Percentiles rank a stretch among this genome's conserved stretches.
phyloP scores from a whole-genome alignment of 2,329 filamentous ascomycete species.

The Penicillium freii region DNA sequence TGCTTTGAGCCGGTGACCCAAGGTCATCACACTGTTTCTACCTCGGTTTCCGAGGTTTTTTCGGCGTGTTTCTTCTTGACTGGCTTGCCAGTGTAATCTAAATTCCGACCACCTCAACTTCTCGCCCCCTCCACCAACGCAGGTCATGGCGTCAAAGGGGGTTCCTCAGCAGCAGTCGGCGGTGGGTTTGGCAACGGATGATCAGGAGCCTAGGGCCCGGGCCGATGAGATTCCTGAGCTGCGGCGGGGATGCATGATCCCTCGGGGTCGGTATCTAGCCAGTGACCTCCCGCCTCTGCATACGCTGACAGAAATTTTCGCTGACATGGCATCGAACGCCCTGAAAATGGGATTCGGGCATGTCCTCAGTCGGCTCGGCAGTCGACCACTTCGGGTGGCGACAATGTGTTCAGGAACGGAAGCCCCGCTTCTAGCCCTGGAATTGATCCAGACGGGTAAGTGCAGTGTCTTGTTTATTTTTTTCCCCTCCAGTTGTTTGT shows the following conservation, averaged over 20 bases:
- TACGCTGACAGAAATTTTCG: constrained; percentile 31
- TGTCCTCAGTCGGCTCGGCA: constrained; percentile 41
- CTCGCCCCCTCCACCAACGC: background rate
- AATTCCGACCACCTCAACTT: background rate
- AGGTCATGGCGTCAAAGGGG: background rate
- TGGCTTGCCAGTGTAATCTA: background rate
- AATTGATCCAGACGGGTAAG: constrained; percentile 54
- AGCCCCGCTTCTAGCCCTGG: constrained; percentile 65
- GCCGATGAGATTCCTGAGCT: constrained; percentile 25
- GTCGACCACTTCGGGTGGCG: constrained; percentile 53
- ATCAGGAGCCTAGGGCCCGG: background rate
- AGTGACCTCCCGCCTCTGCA: constrained; percentile 27
- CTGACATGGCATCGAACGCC: constrained; percentile 27
- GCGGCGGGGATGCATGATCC: constrained; percentile 8
- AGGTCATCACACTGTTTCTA: background rate
- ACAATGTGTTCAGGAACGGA: constrained; percentile 81
- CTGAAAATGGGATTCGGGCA: constrained; percentile 42
- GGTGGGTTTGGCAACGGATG: background rate
- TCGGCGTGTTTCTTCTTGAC: background rate
- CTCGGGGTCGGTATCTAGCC: constrained; percentile 17
- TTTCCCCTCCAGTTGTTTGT: background rate
- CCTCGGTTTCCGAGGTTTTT: background rate
- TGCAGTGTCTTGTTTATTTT: background rate
- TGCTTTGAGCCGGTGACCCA: background rate
- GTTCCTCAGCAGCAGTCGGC: background rate